These are phyloP conservation scores for Saxispiralis lemnorum DNA, from an alignment of 495 filamentous ascomycete genomes.

Conservation along the genomic window DNA sequence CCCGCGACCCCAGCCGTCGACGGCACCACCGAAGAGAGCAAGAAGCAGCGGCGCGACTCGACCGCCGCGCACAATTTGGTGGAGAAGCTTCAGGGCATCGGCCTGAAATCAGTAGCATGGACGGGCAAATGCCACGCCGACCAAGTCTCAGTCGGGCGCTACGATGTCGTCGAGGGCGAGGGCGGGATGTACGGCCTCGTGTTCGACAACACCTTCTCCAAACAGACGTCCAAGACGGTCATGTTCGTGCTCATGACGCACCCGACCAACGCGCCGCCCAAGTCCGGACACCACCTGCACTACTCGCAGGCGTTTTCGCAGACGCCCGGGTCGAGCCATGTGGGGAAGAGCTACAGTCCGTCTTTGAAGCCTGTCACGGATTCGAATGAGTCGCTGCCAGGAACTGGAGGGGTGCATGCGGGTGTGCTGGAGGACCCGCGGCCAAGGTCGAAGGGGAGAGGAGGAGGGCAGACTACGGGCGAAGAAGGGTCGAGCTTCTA, in stretches of 20 bases:
- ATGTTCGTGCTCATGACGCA: slow-evolving; percentile 91
- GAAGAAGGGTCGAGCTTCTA: slow-evolving; percentile 36
- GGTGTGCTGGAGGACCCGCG: slow-evolving; percentile 12
- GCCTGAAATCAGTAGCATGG: slow-evolving; percentile 76
- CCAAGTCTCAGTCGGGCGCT: slow-evolving; percentile 81
- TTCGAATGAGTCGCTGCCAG: slow-evolving; percentile 21
- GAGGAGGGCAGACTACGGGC: slow-evolving; percentile 7
- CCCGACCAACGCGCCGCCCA: slow-evolving; percentile 65
- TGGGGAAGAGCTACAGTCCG: slow-evolving; percentile 25
- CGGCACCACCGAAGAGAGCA: slow-evolving; percentile 1
- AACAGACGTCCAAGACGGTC: slow-evolving; percentile 80
- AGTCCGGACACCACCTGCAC: slow-evolving; percentile 52
- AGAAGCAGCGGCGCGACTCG: slow-evolving; percentile 11
- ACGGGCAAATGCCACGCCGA: slow-evolving; percentile 88
- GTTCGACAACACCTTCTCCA: slow-evolving; percentile 98
- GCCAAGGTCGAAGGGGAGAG: slow-evolving; percentile 16
- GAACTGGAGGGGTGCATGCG: slow-evolving; percentile 4
- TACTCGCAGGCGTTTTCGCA: slow-evolving; percentile 32
- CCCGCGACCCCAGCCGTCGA: slow-evolving; percentile 23
- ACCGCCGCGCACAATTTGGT: slow-evolving; percentile 34
- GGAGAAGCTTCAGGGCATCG: slow-evolving; percentile 69
- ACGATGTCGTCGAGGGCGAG: slow-evolving; percentile 51
- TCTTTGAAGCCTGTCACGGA: slow-evolving; percentile 16
- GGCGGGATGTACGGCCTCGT: slow-evolving; percentile 92
- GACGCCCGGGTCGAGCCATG: slow-evolving; percentile 31